Evolutionary conservation across 2,329 filamentous ascomycete species (phyloP).

Genomic region (Clarireedia paspali): DNA sequence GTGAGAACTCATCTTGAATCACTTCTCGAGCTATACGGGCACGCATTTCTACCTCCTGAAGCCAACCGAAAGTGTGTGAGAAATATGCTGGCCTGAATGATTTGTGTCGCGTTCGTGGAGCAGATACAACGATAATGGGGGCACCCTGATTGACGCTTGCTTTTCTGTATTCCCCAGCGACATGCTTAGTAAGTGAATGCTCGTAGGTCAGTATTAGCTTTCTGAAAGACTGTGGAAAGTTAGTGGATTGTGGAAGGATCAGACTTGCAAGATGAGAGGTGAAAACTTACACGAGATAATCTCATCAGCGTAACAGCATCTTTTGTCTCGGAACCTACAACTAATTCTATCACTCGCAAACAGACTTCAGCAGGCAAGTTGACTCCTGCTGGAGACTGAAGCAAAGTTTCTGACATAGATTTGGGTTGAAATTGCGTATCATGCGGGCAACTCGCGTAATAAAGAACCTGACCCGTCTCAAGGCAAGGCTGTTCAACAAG

Average conservation of each 20-base stretch:
- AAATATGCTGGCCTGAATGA: background rate
- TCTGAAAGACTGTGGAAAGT: constrained; percentile 3
- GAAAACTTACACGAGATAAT: constrained; percentile 3
- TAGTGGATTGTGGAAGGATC: background rate
- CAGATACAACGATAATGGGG: background rate
- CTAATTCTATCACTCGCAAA: background rate
- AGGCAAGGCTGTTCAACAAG: too few relatives aligned
- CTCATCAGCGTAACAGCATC: background rate
- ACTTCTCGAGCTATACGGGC: background rate
- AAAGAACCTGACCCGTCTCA: background rate
- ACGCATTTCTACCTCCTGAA: background rate
- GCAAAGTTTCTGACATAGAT: background rate
- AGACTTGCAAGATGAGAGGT: background rate
- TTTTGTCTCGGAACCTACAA: background rate
- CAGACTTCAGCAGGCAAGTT: constrained; percentile 2
- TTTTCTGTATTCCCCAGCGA: background rate
- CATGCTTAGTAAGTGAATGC: background rate
- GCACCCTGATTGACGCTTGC: background rate
- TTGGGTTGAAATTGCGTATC: background rate
- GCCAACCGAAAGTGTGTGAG: background rate
- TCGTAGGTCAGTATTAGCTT: constrained; percentile 1
- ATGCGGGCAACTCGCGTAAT: background rate
- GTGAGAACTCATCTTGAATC: background rate
- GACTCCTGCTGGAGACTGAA: background rate
- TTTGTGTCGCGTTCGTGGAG: background rate